Evolutionary conservation across 148 eudicot genomes (phyloP), one percentile per base, ranked within the genome.

Genomic region (Persicaria tinctoria): DNA sequence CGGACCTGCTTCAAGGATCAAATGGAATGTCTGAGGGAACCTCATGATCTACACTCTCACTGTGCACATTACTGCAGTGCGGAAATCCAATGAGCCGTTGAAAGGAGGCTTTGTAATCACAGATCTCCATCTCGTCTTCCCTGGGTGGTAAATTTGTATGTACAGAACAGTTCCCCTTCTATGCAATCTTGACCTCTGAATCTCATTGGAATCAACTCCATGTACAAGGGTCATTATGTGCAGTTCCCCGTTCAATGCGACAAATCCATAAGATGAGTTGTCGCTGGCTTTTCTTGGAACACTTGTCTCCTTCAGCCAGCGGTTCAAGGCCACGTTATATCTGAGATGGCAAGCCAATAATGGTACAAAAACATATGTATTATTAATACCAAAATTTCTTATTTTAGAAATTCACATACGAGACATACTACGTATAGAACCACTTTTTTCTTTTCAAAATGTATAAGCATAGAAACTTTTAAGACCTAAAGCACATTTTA

Each of bases 1-100:
- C 41, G 41, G 41, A 32, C 41, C 41, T 32, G 41, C 41, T 32
- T 32, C 41, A 32, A 32, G 41, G 41, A 32, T 32, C 41, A 32
- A 32, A 32, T 2, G 41, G 41, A 32, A 32, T 32, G 41, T 3
- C 41, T 32, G 41, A 2, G 41, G 41, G 41, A 32, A 32, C 41
- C 13, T n/a, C 9, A 7, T 57, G 16, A 50, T 7, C 83, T 89
- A 93, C 82, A 89, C 79, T 38, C 83, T 79, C 70, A 93, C 76
- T 66, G 92, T 84, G 86, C 97, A 91, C 91, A 89, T 85, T 59
- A 93, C 94, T 9, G 91, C 87, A 74, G 94, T 91, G 85, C 68
- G 87, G 72, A 93, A 86, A 79, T 93, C 92, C 51, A 91, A 47
- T 7, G 82, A 82, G 18, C 82, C 77, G 62, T 74, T 76, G 64